Conservation (phyloP, 73 alveolate species). For the Breviolum minutum region DNA sequence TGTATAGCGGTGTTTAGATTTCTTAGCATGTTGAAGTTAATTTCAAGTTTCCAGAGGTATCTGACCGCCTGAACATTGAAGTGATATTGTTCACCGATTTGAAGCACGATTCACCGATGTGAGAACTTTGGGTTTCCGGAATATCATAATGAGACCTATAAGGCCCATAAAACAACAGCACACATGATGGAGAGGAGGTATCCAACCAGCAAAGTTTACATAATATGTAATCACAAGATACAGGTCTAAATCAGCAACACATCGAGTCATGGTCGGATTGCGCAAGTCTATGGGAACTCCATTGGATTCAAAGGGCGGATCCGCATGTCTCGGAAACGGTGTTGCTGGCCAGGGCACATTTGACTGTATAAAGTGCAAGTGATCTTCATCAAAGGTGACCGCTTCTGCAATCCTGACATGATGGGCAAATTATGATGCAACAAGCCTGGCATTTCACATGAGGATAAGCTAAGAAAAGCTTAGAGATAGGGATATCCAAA, state of each 20-base stretch:
- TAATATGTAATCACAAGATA: neutral
- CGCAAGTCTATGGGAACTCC: neutral
- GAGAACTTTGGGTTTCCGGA: too few species aligned
- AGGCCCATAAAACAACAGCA: neutral
- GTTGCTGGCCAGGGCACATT: slow-evolving; percentile 19
- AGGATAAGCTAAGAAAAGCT: neutral
- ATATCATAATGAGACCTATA: too few species aligned
- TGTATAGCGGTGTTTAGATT: neutral
- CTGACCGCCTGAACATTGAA: too few species aligned
- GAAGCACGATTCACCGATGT: too few species aligned
- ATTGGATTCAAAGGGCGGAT: too few species aligned
- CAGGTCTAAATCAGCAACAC: neutral
- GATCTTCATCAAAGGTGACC: slow-evolving; percentile 6
- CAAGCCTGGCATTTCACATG: neutral
- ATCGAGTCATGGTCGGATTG: neutral
- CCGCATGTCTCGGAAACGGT: too few species aligned
- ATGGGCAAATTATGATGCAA: neutral
- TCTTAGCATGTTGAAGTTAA: too few species aligned
- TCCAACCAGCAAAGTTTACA: neutral
- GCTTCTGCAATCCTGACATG: slow-evolving; percentile 50
- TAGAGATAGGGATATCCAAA: neutral
- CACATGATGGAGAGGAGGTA: neutral
- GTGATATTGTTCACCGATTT: too few species aligned
- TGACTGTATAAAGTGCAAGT: neutral
- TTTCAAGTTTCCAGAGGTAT: too few species aligned